phyloP scores from a whole-genome alignment of 345 rosid genomes.

The Eutrema heterophyllum region DNA sequence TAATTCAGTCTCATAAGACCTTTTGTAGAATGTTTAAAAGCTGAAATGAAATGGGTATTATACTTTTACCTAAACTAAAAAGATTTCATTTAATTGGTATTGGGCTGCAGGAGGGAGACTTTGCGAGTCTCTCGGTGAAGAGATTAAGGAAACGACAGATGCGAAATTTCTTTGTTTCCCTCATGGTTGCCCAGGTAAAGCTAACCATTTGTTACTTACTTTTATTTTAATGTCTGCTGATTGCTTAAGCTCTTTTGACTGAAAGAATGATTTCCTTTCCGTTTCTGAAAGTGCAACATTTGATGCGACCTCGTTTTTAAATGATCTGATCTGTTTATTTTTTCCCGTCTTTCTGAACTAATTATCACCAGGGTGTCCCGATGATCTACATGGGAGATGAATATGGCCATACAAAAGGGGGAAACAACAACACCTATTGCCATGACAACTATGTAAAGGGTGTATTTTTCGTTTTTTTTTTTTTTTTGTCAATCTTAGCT shows the following conservation, averaged over 20 bases:
- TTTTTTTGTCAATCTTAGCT: background rate
- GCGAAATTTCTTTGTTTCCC: conserved; percentile 85
- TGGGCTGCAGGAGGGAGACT: conserved; percentile 73
- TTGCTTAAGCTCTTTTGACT: background rate
- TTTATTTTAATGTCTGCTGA: background rate
- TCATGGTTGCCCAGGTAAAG: conserved; percentile 93
- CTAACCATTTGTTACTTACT: background rate
- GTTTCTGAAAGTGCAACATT: background rate
- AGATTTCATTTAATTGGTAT: conserved; percentile 1
- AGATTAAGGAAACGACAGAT: conserved; percentile 85
- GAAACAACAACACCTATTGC: conserved; percentile 95
- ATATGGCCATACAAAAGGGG: conserved; percentile 96
- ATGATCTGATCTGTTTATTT: background rate
- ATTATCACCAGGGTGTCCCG: conserved; percentile 77
- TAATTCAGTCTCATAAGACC: background rate
- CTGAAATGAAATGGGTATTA: background rate
- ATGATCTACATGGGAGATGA: conserved; percentile 97
- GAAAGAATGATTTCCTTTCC: background rate
- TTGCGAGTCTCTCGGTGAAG: conserved; percentile 72
- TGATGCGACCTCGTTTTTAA: background rate
- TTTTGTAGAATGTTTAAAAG: background rate
- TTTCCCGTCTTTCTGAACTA: conserved; percentile 19
- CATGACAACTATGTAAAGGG: conserved; percentile 74
- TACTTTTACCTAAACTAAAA: background rate
- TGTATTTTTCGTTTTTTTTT: background rate